phyloP scores from a whole-genome alignment of 2,329 filamentous ascomycete species.

The Simplicillium sp. region DNA sequence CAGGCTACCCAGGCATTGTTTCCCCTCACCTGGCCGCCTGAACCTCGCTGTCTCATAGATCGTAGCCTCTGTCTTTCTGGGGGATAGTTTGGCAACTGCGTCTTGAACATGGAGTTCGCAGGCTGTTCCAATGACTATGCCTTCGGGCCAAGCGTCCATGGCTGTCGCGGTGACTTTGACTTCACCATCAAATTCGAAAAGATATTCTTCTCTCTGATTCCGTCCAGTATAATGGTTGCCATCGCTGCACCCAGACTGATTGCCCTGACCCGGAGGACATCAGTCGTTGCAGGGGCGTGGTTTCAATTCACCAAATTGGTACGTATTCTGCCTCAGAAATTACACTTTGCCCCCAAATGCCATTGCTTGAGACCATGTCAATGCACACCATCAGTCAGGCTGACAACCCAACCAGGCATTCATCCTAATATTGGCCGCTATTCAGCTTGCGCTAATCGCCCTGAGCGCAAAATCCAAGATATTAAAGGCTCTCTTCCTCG shows the following conservation, averaged over 20 bases:
- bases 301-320: neutral
- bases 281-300: neutral
- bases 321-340: neutral
- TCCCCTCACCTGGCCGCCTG: no score
- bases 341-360: no score
- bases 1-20: no score
- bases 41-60: no score
- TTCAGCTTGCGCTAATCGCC: neutral
- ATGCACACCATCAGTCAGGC: no score
- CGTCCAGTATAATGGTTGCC: constrained; percentile 22
- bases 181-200: constrained; percentile 34
- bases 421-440: neutral
- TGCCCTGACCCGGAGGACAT: neutral
- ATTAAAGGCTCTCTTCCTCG: neutral
- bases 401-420: neutral
- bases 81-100: no score
- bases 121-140: constrained; percentile 19
- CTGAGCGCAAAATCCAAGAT: neutral
- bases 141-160: constrained; percentile 26
- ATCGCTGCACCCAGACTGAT: constrained; percentile 19
- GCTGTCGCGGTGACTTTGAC: constrained; percentile 32
- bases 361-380: no score
- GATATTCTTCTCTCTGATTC: constrained; percentile 27
- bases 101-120: no score
- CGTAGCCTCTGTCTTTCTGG: no score